Conservation (phyloP, 208 protist species). For the Crithidia brevicula region DNA sequence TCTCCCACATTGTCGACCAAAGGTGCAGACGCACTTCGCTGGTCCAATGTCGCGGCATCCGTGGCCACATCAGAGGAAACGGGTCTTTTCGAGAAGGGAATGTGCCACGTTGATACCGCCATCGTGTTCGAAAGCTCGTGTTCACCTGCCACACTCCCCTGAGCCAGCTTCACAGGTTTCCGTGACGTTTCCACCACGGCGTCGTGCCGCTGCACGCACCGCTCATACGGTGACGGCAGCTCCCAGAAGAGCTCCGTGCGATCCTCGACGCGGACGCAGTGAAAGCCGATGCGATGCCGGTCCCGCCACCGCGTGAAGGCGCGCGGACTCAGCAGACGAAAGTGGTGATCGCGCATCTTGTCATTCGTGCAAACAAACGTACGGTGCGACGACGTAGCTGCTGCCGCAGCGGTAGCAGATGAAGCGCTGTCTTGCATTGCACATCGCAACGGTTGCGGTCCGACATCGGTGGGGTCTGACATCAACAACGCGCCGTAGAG, state of each 20-base stretch:
- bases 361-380: conserved; percentile 82
- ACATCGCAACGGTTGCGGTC: no score
- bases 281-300: conserved; percentile 70
- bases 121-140: no score
- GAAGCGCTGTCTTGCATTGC: no score
- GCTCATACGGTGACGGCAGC: conserved; percentile 51
- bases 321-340: conserved; percentile 67
- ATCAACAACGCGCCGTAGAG: conserved; percentile 68
- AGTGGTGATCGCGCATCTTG: conserved; percentile 86
- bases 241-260: conserved; percentile 48
- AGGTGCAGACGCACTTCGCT: not conserved
- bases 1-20: no score
- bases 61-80: no score
- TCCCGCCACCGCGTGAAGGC: conserved; percentile 79
- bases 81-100: not conserved
- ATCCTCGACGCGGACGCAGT: conserved; percentile 43
- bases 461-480: conserved; percentile 49
- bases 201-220: conserved; percentile 50
- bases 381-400: conserved; percentile 7
- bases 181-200: not conserved
- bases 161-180: no score
- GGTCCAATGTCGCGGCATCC: no score
- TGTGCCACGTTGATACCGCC: no score
- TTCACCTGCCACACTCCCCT: not conserved
- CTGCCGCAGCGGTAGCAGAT: not conserved